Conservation (phyloP, 202 grass and related monocot genomes). For the Panicum virgatum region DNA sequence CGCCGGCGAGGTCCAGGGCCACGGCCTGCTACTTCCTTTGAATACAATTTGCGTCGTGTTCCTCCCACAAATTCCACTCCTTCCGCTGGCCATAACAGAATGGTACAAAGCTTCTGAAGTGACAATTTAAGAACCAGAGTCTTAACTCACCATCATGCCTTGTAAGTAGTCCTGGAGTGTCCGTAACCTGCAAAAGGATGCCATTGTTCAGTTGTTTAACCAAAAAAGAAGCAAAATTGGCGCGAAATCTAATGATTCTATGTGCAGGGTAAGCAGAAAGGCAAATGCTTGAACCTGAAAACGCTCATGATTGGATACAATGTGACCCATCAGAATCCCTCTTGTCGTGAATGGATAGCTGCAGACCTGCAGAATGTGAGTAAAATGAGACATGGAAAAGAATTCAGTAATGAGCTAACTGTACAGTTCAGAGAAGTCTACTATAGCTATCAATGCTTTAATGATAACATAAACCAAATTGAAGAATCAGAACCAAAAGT, state of each 20-base stretch:
- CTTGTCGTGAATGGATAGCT: constrained; percentile 99
- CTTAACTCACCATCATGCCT: constrained; percentile 79
- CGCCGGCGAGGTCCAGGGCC: too few relatives aligned
- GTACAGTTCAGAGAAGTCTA: background rate
- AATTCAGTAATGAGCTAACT: background rate
- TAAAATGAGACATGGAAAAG: background rate
- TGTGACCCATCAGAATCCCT: constrained; percentile 96
- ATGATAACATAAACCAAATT: background rate
- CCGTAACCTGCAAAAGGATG: constrained; percentile 75
- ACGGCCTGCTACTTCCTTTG: too few relatives aligned
- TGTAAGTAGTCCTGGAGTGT: constrained; percentile 88
- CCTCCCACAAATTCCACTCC: too few relatives aligned
- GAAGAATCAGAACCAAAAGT: background rate
- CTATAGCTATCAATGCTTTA: background rate
- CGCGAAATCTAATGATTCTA: background rate
- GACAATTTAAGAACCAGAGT: constrained; percentile 16
- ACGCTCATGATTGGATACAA: constrained; percentile 81
- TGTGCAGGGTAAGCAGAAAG: background rate
- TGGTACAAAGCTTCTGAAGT: background rate
- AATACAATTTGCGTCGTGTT: too few relatives aligned
- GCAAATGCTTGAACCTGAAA: constrained; percentile 68
- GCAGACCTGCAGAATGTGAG: constrained; percentile 63
- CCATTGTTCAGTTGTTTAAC: too few relatives aligned
- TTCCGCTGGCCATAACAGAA: too few relatives aligned
- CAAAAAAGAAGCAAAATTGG: too few relatives aligned